Evolutionary conservation across 2,329 filamentous ascomycete species (phyloP).

Genomic region (Gaeumannomyces tritici): DNA sequence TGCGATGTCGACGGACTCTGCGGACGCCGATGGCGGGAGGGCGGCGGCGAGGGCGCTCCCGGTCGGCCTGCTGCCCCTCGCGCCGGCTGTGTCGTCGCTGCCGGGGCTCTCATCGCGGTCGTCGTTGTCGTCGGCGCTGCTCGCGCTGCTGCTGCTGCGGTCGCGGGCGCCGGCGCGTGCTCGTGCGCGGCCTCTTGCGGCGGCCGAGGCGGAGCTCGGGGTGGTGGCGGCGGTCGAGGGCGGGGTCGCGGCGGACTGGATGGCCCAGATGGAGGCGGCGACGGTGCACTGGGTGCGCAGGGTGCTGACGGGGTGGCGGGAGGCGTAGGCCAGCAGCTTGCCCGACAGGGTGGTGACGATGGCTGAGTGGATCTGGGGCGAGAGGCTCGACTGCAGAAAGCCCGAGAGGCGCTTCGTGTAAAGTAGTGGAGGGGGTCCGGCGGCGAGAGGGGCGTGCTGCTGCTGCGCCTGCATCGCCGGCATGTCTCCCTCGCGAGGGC

Average conservation of each 20-base stretch:
- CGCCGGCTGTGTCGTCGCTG: conserved; percentile 7
- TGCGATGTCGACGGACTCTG: neutral
- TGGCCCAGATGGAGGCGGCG: conserved; percentile 50
- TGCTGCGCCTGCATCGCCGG: neutral
- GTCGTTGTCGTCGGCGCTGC: conserved; percentile 10
- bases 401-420: conserved; percentile 55
- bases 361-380: conserved; percentile 46
- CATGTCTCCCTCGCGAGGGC: neutral
- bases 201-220: conserved; percentile 8
- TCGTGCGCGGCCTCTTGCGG: conserved; percentile 7
- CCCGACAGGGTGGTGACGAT: conserved; percentile 51
- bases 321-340: conserved; percentile 54
- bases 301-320: conserved; percentile 41
- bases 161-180: conserved; percentile 9
- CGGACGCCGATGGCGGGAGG: conserved; percentile 7
- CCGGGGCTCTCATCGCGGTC: conserved; percentile 15
- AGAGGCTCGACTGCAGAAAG: conserved; percentile 51
- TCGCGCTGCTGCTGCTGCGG: conserved; percentile 6
- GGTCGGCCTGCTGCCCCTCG: neutral
- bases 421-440: conserved; percentile 40
- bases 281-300: conserved; percentile 56
- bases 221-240: conserved; percentile 19
- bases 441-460: neutral
- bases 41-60: conserved; percentile 2
- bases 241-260: conserved; percentile 38